Evolutionary conservation across 495 filamentous ascomycete genomes (phyloP), one percentile per base, ranked within the genome.

Genomic region (Neurospora africana): DNA sequence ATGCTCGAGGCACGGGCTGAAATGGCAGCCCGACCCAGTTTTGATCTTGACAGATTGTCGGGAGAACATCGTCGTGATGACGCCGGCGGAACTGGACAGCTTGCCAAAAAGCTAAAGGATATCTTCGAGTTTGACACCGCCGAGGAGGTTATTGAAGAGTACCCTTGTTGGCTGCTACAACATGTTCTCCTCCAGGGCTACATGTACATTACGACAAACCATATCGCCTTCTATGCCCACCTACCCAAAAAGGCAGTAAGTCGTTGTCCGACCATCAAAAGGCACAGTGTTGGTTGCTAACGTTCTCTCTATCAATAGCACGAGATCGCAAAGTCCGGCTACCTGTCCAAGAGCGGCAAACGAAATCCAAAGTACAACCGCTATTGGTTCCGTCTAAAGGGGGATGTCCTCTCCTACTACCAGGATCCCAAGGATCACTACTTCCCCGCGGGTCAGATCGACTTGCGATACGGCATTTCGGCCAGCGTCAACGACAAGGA

Each of bases 161-260:
- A 97, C 76, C 92, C 95, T 30, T 98, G 95, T 83, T 97, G 94
- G 87, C 83, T 98, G 38, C 83, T 99, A 44, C 93, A 98, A 78
- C 97, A 91, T 79, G 93, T 98, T 71, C 85, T 98, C 11, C 86
- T 98, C 17, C 93, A 97, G 77, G 95, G 95, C 3, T 97, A 96
- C 79, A 91, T 99, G 91, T 99, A 98, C 83, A 93, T 99, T 78
- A 98, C 96, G 0, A 86, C 91, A 70, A 89, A 90, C 71, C 95
- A 99, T 79, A 91, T 99, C 69, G 97, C 94, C 76, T 99, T 99
- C 80, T 98, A 98, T 79, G 94, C 96, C 15, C 98, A 98, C 79
- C 83, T 98, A 38, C 94, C 95, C 8, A 95, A 92, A 83, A 97
- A 95, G 85, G 87, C 90, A 53, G 91, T 92, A 83, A 82, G 87